Conservation (phyloP, 768 basidiomycete genomes). For the Flagelloscypha sp. region DNA sequence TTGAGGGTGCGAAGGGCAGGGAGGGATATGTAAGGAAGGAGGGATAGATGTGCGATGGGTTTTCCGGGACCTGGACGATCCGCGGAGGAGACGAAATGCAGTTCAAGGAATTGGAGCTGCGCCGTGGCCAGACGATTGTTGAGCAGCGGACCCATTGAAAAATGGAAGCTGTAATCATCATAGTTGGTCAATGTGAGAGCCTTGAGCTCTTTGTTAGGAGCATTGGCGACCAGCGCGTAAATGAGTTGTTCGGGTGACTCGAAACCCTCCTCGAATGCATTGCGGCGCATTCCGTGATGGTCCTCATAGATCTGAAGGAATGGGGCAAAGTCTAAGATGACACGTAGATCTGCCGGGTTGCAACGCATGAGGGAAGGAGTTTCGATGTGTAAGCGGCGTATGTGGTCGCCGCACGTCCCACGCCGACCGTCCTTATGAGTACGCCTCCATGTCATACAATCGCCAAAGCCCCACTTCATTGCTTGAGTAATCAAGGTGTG, state of each 20-base stretch:
- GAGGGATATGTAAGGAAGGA: too few relatives aligned
- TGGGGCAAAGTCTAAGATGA: slow-evolving; percentile 59
- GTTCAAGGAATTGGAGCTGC: slow-evolving; percentile 59
- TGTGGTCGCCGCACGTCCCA: slow-evolving; percentile 35
- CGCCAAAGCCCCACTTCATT: slow-evolving; percentile 6
- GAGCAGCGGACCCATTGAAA: slow-evolving; percentile 46
- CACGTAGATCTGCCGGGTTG: slow-evolving; percentile 55
- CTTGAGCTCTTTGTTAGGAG: slow-evolving; percentile 42
- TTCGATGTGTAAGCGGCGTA: slow-evolving; percentile 64
- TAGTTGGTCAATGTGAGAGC: slow-evolving; percentile 69
- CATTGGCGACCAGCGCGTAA: slow-evolving; percentile 48
- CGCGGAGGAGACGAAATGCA: slow-evolving; percentile 49
- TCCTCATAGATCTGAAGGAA: slow-evolving; percentile 55
- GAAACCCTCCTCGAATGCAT: slow-evolving; percentile 33
- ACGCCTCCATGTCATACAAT: slow-evolving; percentile 5
- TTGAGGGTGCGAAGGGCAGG: slow-evolving; percentile 63
- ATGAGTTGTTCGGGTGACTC: slow-evolving; percentile 53
- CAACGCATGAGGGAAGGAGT: slow-evolving; percentile 57
- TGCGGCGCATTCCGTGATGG: slow-evolving; percentile 54
- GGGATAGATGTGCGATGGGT: too few relatives aligned
- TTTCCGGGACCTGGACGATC: too few relatives aligned
- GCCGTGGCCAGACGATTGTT: slow-evolving; percentile 41
- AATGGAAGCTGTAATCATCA: slow-evolving; percentile 43
- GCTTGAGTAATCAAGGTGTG: slow-evolving; percentile 34
- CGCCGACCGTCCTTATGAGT: slow-evolving; percentile 16